Percentiles rank a stretch among this genome's conserved stretches.
These are phyloP conservation scores for Candida odintsovae DNA, from an alignment of 805 yeast species.

Conservation along the genomic window DNA sequence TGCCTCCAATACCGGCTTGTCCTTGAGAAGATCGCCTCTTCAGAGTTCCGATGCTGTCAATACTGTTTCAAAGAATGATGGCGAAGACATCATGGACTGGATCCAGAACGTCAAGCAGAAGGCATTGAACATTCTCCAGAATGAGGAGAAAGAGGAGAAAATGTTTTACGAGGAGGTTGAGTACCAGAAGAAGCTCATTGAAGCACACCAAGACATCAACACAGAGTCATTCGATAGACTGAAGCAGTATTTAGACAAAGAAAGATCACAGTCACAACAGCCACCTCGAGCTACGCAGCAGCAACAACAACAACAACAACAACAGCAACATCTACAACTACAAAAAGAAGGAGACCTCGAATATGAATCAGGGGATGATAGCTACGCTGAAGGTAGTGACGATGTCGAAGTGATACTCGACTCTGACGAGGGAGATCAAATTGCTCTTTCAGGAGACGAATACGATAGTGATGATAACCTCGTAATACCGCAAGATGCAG, in stretches of 20 bases:
- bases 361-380: neutral
- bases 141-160: conserved; percentile 31
- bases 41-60: neutral
- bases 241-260: conserved; percentile 10
- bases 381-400: neutral
- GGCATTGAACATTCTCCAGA: conserved; percentile 26
- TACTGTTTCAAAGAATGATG: neutral
- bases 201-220: conserved; percentile 18
- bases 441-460: neutral
- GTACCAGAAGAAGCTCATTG: conserved; percentile 21
- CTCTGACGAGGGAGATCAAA: neutral
- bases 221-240: conserved; percentile 23
- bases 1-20: neutral
- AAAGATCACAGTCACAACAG: neutral
- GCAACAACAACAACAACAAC: too few species aligned
- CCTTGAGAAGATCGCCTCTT: neutral
- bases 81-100: conserved; percentile 28
- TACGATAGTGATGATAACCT: neutral
- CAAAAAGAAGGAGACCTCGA: conserved; percentile 8
- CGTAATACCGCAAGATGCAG: neutral
- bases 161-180: conserved; percentile 30
- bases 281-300: neutral
- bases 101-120: conserved; percentile 27
- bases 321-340: too few species aligned
- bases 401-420: neutral